Evolutionary conservation across 208 protist genomes (phyloP), one percentile per base, ranked within the genome.

Genomic region (Leishmania major): DNA sequence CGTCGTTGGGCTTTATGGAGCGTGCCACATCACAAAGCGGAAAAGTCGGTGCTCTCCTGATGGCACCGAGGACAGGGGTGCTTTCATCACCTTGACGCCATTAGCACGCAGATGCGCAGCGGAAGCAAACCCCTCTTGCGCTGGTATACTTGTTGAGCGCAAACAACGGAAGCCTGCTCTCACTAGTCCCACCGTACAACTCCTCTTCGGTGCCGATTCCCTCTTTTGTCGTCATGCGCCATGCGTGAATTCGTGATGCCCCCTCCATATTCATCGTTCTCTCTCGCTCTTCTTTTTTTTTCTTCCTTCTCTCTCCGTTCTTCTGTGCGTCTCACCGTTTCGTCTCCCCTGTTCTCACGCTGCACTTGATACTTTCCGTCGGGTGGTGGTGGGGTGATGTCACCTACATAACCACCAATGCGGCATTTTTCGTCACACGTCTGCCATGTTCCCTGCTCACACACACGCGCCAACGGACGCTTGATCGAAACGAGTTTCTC

Each of bases 391-490:
- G 7, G 53, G 53, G 59, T 79, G 22, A 53, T n/a, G 43, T 22
- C 37, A 74, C 69, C 40, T 49, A 53, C 45, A 11, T 35, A 19
- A 13, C n/a, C 28, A 31, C 13, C 43, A 74, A 74, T 28, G 28
- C 28, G 69, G 45, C 73, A 15, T 78, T 84, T 67, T 77, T 70
- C 79, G 73, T 45, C 71, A 72, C 81, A n/a, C 31, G 28, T 35
- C 66, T 83, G 66, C 55, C 75, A 35, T 78, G 67, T 80, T 57
- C 8, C 55, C 45, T 19, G 74, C 35, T 60, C 73, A 75, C 72
- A 35, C 2, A 76, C 37, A 10, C 15, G 49, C 31, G 55, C 19
- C 62, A 40, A 37, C 59, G 28, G 10, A 67, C 62, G 62, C 62
- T 40, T 67, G 17, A 67, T 67, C 31, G 22, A 37, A 67, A 67